A percentile compares a stretch with the other conserved stretches of the same genome.
phyloP scores from a whole-genome alignment of 116 monocot genomes.

The Posidonia oceanica region DNA sequence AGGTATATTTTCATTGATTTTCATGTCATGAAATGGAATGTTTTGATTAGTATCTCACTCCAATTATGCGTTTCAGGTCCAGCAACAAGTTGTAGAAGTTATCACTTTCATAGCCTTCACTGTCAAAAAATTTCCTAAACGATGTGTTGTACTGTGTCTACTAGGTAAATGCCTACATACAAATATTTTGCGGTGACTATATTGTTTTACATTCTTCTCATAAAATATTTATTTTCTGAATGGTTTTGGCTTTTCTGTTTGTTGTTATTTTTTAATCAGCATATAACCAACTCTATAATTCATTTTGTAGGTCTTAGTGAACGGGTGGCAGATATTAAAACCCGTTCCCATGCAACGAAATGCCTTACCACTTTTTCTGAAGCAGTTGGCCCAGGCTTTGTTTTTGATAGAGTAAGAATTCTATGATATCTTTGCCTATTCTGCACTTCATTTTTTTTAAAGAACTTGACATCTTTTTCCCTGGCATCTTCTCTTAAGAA shows the following conservation, averaged over 20 bases:
- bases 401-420: slow-evolving; percentile 80
- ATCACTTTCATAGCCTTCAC: slow-evolving; percentile 68
- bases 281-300: background rate
- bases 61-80: slow-evolving; percentile 41
- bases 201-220: no score
- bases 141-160: slow-evolving; percentile 86
- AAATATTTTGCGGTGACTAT: background rate
- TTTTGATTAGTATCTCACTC: slow-evolving; percentile 1
- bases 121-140: slow-evolving; percentile 79
- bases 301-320: slow-evolving; percentile 64
- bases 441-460: background rate
- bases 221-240: background rate
- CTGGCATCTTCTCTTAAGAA: no score
- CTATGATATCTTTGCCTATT: background rate
- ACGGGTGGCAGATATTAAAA: slow-evolving; percentile 98
- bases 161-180: slow-evolving; percentile 30
- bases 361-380: slow-evolving; percentile 95
- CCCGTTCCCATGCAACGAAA: slow-evolving; percentile 92
- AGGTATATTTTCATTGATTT: slow-evolving; percentile 33
- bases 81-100: slow-evolving; percentile 94
- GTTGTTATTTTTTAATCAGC: no score
- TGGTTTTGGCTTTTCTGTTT: background rate
- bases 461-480: no score
- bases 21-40: background rate
- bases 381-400: slow-evolving; percentile 95